Percentiles rank a stretch among this genome's conserved stretches.
phyloP scores from a whole-genome alignment of 257 asterid species.

The Solanum etuberosum region DNA sequence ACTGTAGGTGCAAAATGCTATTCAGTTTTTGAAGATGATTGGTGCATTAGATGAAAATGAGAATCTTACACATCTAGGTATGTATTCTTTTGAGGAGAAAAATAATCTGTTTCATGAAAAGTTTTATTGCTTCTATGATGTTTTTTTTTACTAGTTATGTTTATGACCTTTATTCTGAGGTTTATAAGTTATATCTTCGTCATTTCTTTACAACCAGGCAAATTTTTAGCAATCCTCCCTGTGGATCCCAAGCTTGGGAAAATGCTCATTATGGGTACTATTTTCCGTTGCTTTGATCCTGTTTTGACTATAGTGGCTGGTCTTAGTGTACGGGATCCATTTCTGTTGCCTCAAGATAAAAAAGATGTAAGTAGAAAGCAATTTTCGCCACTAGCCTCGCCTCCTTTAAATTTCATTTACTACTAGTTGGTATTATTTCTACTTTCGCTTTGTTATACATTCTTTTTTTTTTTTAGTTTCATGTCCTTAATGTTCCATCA shows the following conservation, averaged over 20 bases:
- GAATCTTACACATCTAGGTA: constrained; percentile 92
- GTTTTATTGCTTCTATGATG: not conserved
- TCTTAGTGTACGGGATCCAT: constrained; percentile 95
- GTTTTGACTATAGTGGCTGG: constrained; percentile 90
- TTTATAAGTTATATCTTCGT: not conserved
- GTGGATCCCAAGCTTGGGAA: constrained; percentile 99
- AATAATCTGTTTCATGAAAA: not conserved
- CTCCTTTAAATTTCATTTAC: not conserved
- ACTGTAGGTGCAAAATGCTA: constrained; percentile 94
- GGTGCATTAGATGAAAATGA: constrained; percentile 93
- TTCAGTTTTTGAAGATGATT: constrained; percentile 89
- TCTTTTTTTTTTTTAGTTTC: not conserved
- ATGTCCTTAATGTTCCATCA: not conserved
- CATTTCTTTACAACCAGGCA: constrained; percentile 43
- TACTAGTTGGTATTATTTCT: not conserved
- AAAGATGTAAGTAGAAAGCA: constrained; percentile 63
- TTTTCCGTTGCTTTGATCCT: constrained; percentile 89
- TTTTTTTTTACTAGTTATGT: not conserved
- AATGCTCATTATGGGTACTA: constrained; percentile 94
- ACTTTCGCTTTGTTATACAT: not conserved
- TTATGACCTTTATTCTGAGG: not conserved
- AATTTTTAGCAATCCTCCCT: constrained; percentile 80
- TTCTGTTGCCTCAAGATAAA: constrained; percentile 91
- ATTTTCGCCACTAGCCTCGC: not conserved
- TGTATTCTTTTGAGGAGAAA: constrained; percentile 9